phyloP scores from a whole-genome alignment of 208 protist genomes.

The Trypanosoma scelopori region DNA sequence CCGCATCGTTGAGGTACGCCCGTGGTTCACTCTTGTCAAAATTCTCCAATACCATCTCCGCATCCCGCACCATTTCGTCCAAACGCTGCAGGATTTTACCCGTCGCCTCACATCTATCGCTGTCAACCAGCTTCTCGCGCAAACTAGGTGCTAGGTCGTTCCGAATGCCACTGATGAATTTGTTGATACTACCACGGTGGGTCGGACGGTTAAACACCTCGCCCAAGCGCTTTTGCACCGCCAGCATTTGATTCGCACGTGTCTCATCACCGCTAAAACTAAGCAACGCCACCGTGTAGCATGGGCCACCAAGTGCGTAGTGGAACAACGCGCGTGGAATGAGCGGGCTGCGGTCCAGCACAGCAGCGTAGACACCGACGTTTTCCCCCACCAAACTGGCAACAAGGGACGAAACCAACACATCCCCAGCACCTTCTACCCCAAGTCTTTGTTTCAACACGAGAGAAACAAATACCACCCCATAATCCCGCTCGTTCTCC shows the following conservation, averaged over 20 bases:
- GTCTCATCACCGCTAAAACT: constrained; percentile 65
- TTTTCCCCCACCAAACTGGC: constrained; percentile 70
- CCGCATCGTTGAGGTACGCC: constrained; percentile 62
- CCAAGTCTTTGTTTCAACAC: constrained; percentile 67
- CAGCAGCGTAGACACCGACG: constrained; percentile 63
- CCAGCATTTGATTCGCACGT: constrained; percentile 66
- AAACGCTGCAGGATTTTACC: constrained; percentile 59
- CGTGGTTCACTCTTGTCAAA: constrained; percentile 76
- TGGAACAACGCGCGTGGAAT: constrained; percentile 75
- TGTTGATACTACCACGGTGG: constrained; percentile 68
- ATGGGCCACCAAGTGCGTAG: constrained; percentile 82
- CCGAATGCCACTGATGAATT: constrained; percentile 72
- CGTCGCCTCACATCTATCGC: constrained; percentile 36
- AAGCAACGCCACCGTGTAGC: constrained; percentile 76
- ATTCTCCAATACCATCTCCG: constrained; percentile 57
- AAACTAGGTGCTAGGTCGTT: constrained; percentile 59
- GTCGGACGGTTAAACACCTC: constrained; percentile 64
- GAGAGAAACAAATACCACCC: constrained; percentile 66
- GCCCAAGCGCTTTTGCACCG: constrained; percentile 63
- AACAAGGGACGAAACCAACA: constrained; percentile 70
- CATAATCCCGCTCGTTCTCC: constrained; percentile 48
- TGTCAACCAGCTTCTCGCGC: constrained; percentile 42
- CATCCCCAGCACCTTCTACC: constrained; percentile 35
- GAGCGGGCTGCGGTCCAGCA: constrained; percentile 62
- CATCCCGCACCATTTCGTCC: constrained; percentile 71